Conservation (phyloP, 805 yeast genomes). For the Candida namnaoensis region DNA sequence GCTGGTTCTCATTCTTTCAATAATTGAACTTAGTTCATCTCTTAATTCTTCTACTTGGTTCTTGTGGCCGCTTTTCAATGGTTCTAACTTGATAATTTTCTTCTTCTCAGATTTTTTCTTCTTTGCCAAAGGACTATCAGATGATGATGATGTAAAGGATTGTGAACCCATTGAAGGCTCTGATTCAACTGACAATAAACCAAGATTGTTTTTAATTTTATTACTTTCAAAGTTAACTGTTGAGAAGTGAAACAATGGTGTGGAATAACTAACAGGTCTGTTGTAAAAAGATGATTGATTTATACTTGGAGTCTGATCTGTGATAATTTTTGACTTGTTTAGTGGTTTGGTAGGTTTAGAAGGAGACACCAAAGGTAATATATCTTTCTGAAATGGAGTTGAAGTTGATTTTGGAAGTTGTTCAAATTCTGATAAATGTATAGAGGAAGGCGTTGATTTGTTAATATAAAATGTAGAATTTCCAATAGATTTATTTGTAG, state of each 20-base stretch:
- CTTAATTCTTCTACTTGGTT: constrained; percentile 24
- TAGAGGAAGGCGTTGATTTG: constrained; percentile 6
- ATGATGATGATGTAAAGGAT: too few species aligned
- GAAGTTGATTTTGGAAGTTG: constrained; percentile 19
- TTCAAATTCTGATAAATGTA: constrained; percentile 18
- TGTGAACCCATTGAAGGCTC: background rate
- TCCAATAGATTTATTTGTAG: background rate
- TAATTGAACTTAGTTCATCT: constrained; percentile 27
- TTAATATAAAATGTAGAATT: background rate
- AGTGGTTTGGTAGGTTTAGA: too few species aligned
- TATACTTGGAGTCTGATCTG: background rate
- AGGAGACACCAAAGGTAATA: too few species aligned
- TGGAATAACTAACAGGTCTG: constrained; percentile 10
- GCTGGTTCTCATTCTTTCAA: constrained; percentile 16
- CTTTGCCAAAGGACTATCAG: constrained; percentile 5
- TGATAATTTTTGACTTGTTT: too few species aligned
- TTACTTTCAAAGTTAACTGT: background rate
- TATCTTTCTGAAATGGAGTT: constrained; percentile 11
- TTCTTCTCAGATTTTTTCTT: background rate
- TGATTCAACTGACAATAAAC: too few species aligned
- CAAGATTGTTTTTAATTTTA: too few species aligned
- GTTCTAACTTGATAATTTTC: too few species aligned
- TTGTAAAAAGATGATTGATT: background rate
- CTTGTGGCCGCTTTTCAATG: constrained; percentile 19
- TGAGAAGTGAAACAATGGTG: constrained; percentile 12